phyloP scores from a whole-genome alignment of 2,329 filamentous ascomycete species.

The Alternaria viburni region DNA sequence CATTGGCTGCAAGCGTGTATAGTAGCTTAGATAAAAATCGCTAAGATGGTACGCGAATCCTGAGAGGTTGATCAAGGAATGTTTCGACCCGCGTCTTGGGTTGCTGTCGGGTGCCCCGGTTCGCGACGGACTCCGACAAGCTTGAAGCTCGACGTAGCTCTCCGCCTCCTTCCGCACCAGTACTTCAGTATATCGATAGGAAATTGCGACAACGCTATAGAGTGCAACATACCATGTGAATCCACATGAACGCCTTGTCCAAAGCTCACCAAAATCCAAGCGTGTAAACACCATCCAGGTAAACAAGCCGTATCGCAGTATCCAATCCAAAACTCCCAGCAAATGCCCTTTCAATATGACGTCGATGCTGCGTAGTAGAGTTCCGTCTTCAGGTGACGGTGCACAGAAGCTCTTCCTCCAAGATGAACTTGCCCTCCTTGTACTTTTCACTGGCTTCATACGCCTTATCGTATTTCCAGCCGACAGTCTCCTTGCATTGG shows the following conservation, averaged over 20 bases:
- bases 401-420: conserved; percentile 89
- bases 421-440: conserved; percentile 97
- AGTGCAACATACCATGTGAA: conserved; percentile 3
- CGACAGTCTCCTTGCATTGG: conserved; percentile 90
- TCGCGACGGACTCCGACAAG: not conserved
- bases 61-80: not conserved
- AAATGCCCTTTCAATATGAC: conserved; percentile 28
- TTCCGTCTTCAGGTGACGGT: conserved; percentile 62
- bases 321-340: conserved; percentile 26
- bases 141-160: not conserved
- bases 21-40: not conserved
- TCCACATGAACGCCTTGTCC: conserved; percentile 8
- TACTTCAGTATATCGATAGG: not conserved
- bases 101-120: not conserved
- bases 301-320: conserved; percentile 3
- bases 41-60: not conserved
- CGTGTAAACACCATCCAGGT: conserved; percentile 5
- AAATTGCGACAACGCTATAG: not conserved
- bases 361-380: not conserved
- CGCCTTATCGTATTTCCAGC: conserved; percentile 99
- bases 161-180: conserved; percentile 3
- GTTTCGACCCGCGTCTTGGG: not conserved
- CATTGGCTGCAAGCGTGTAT: conserved; percentile 15
- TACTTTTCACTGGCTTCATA: conserved; percentile 94
- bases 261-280: conserved; percentile 3